These are phyloP conservation scores for Chalciporus pseudorubinellus DNA, from an alignment of 768 basidiomycete species.

Conservation along the genomic window DNA sequence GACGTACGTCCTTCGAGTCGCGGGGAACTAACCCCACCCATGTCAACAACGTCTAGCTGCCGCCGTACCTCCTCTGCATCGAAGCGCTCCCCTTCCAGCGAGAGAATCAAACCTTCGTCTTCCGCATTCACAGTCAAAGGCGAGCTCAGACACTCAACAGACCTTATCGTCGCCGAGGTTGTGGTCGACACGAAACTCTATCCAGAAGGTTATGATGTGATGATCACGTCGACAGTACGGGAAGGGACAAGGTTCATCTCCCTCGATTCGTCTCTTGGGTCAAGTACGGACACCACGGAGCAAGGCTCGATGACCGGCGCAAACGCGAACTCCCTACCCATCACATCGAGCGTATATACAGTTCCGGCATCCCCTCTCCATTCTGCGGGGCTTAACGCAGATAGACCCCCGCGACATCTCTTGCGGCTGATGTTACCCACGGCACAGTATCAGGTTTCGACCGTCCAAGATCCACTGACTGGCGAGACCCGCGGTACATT, in stretches of 20 bases:
- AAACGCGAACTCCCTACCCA: slow-evolving; percentile 40
- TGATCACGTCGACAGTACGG: slow-evolving; percentile 43
- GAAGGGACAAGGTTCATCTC: slow-evolving; percentile 38
- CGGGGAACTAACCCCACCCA: slow-evolving; percentile 22
- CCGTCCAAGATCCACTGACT: slow-evolving; percentile 79
- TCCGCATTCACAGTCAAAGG: slow-evolving; percentile 63
- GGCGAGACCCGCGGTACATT: slow-evolving; percentile 60
- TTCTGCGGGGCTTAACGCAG: slow-evolving; percentile 60
- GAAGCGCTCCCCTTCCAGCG: slow-evolving; percentile 33
- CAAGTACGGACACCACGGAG: background rate
- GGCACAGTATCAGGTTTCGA: slow-evolving; percentile 72
- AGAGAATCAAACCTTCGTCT: slow-evolving; percentile 33
- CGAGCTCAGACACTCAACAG: slow-evolving; percentile 58
- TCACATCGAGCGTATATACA: slow-evolving; percentile 62
- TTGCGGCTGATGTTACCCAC: slow-evolving; percentile 79
- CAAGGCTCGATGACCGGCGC: background rate
- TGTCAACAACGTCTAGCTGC: slow-evolving; percentile 19
- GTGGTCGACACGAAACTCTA: slow-evolving; percentile 81
- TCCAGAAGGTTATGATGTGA: slow-evolving; percentile 67
- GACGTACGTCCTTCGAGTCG: slow-evolving; percentile 14
- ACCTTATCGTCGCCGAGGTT: slow-evolving; percentile 75
- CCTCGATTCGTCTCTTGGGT: slow-evolving; percentile 22
- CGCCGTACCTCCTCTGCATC: slow-evolving; percentile 25
- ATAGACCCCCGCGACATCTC: slow-evolving; percentile 64
- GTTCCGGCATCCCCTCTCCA: slow-evolving; percentile 82